phyloP scores from a whole-genome alignment of 192 early-diverging fungal genomes.

The Nowakowskiella sp. region DNA sequence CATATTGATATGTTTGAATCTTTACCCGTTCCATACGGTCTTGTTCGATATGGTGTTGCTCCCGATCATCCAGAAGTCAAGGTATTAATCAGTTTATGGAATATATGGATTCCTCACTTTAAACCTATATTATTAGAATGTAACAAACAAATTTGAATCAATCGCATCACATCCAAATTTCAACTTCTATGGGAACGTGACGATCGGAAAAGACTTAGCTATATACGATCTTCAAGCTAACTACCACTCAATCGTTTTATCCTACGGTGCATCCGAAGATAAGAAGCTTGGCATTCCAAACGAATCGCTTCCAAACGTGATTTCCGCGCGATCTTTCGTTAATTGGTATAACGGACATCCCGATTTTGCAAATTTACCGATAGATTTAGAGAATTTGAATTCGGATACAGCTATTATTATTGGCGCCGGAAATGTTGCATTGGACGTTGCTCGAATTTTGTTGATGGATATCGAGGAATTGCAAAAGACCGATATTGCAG shows the following conservation, averaged over 20 bases:
- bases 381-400: conserved; percentile 44
- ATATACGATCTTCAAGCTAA: conserved; percentile 40
- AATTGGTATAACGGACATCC: conserved; percentile 93
- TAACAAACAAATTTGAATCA: conserved; percentile 72
- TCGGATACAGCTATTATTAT: conserved; percentile 74
- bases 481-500: conserved; percentile 78
- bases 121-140: conserved; percentile 49
- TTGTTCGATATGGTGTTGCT: conserved; percentile 90
- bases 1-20: conserved; percentile 79
- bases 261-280: conserved; percentile 80
- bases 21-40: conserved; percentile 77
- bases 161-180: conserved; percentile 61
- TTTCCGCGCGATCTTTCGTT: conserved; percentile 78
- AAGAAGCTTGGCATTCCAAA: conserved; percentile 56
- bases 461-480: conserved; percentile 63
- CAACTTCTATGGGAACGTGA: conserved; percentile 74
- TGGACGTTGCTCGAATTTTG: conserved; percentile 85
- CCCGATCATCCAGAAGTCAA: conserved; percentile 97
- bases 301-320: conserved; percentile 53
- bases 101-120: conserved; percentile 3
- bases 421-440: conserved; percentile 91
- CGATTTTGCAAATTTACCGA: conserved; percentile 45
- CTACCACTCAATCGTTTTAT: conserved; percentile 72
- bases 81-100: conserved; percentile 20
- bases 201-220: conserved; percentile 45